phyloP scores from a whole-genome alignment of 352 stramenopile species.

The Globisporangium cylindrosporum region DNA sequence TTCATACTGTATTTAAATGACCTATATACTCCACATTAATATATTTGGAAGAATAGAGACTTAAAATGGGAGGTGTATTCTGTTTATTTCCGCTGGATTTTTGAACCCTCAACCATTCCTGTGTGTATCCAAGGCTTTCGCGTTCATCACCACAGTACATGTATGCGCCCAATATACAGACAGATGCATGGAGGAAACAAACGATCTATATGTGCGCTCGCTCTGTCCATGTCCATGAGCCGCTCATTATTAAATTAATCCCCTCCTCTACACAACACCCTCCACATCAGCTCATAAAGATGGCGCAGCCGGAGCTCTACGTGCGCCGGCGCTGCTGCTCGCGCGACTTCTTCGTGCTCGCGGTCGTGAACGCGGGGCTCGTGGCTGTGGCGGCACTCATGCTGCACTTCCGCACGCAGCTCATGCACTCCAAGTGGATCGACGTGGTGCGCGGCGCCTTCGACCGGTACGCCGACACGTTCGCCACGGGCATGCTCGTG shows the following conservation, averaged over 20 bases:
- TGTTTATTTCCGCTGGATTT: not conserved
- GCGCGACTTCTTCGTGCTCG: conserved; percentile 14
- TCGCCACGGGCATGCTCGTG: conserved; percentile 12
- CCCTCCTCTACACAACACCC: not conserved
- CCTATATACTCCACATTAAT: no score
- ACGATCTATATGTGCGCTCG: not conserved
- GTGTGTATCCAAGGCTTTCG: not conserved
- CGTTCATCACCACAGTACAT: not conserved
- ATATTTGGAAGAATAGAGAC: no score
- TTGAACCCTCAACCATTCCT: not conserved
- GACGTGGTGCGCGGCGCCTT: conserved; percentile 15
- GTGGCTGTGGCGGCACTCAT: conserved; percentile 1
- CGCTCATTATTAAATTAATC: not conserved
- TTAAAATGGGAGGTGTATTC: not conserved
- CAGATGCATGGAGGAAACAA: not conserved
- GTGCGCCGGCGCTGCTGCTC: conserved; percentile 12
- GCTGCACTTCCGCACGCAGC: conserved; percentile 7
- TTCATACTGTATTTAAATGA: not conserved
- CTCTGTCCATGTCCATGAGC: not conserved
- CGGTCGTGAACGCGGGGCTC: conserved; percentile 7
- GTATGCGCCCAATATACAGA: not conserved
- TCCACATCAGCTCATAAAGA: not conserved
- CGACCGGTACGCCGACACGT: conserved; percentile 13
- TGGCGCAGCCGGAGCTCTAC: conserved; percentile 5
- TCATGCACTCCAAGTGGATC: conserved; percentile 11